These are phyloP conservation scores for Guyanaporus albipodus DNA, from an alignment of 768 basidiomycete genomes.

Conservation along the genomic window DNA sequence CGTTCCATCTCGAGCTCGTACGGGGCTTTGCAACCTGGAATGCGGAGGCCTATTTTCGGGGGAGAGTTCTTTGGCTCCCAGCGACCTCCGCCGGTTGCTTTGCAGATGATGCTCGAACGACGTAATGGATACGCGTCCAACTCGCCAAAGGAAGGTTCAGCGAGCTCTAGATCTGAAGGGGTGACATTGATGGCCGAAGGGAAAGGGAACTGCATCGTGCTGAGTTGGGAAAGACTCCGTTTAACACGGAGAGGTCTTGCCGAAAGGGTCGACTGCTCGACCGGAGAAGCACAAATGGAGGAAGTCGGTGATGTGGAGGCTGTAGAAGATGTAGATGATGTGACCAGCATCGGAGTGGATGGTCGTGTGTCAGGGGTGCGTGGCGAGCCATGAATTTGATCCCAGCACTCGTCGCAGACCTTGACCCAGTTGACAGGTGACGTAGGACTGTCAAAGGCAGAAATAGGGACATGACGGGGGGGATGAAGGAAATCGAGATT, in stretches of 20 bases:
- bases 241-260: conserved; percentile 16
- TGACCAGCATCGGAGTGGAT: conserved; percentile 38
- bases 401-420: conserved; percentile 76
- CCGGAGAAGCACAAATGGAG: conserved; percentile 33
- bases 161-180: conserved; percentile 24
- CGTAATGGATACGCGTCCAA: conserved; percentile 71
- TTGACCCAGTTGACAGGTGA: conserved; percentile 57
- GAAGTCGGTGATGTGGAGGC: conserved; percentile 32
- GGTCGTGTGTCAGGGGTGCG: conserved; percentile 38
- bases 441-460: conserved; percentile 51
- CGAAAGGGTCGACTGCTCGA: conserved; percentile 25
- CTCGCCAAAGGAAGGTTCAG: conserved; percentile 59
- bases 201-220: conserved; percentile 24
- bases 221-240: conserved; percentile 30
- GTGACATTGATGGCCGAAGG: conserved; percentile 21
- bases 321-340: conserved; percentile 29
- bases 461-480: conserved; percentile 61
- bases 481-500: conserved; percentile 67
- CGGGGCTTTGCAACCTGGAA: conserved; percentile 62
- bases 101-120: conserved; percentile 65
- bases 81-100: conserved; percentile 73
- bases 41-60: conserved; percentile 41
- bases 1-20: conserved; percentile 70
- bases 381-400: conserved; percentile 61
- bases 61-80: conserved; percentile 66